phyloP scores from a whole-genome alignment of 129 eudicot species.

The Smallanthus sonchifolius region DNA sequence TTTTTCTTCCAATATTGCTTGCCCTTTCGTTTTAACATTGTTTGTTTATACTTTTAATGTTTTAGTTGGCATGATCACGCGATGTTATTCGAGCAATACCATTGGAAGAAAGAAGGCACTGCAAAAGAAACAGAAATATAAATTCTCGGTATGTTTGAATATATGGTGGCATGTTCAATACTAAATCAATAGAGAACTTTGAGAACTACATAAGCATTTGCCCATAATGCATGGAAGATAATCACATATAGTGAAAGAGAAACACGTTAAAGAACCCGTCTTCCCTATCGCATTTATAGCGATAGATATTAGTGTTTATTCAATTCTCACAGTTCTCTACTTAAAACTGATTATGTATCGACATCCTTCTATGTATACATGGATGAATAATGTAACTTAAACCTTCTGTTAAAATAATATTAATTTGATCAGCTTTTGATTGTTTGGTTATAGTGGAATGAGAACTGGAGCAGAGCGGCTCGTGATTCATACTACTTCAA shows the following conservation, averaged over 20 bases:
- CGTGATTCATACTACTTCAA: slow-evolving; percentile 84
- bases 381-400: background rate
- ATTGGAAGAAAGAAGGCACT: slow-evolving; percentile 87
- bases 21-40: background rate
- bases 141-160: slow-evolving; percentile 52
- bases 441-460: slow-evolving; percentile 69
- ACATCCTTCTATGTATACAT: background rate
- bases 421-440: background rate
- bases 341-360: background rate
- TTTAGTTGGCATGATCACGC: slow-evolving; percentile 92
- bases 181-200: background rate
- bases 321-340: background rate
- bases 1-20: background rate
- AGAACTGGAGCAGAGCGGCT: slow-evolving; percentile 49
- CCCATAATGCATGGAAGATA: background rate
- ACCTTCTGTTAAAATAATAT: background rate
- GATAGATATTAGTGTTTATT: background rate
- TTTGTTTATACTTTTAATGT: slow-evolving; percentile 14
- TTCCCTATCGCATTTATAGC: background rate
- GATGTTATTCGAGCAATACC: slow-evolving; percentile 83
- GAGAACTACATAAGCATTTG: background rate
- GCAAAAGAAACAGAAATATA: slow-evolving; percentile 53
- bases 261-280: too few relatives aligned
- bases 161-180: background rate
- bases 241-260: background rate